Evolutionary conservation across 345 rosid genomes (phyloP), one percentile per base, ranked within the genome.

Genomic region (Excoecaria agallocha): DNA sequence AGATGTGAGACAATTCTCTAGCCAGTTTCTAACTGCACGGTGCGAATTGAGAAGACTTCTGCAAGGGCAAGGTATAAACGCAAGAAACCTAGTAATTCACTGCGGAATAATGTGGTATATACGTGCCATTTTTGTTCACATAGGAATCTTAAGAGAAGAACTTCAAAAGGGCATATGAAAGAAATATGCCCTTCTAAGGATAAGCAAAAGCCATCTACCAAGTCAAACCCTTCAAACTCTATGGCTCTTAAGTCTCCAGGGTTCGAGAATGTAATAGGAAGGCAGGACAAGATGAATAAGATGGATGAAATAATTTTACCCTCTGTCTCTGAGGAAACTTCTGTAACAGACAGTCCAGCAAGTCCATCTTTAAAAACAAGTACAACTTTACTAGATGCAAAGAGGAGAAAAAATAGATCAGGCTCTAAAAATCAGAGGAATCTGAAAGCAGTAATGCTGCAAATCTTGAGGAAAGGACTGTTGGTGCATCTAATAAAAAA

Each of bases 1-100:
- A 90, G 96, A 78, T 93, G 99, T 51, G 94, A 90, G 84, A 89
- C 93, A 19, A 73, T 89, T 81, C 95, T 95, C 79, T 81, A 84
- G 56, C 93, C 97, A 62, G 96, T 92, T 68, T 74, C 75, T 58
- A 91, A 86, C 80, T 91, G 93, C 86, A 87, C 89, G 0, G 71
- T 89, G 16, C 82, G 90, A 35, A 77, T 91, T 4, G 91, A 91
- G 73, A 95, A 83, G 79, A 84, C 70, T 68, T 64, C 52, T 17
- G 66, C 72, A 24, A 89, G 81, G 59, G 76, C 81, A 46, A 75
- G 75, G 80, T 75, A 4, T 11, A 78, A 78, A 46, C 37, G 38
- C 41, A 87, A 85, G 77, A 83, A 86, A 72, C 74, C 79, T 8
- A 70, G 51, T 61, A 25, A 61, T 62, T 39, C 64, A 16, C 41